phyloP scores from a whole-genome alignment of 73 alveolate genomes.

The Paramecium biaurelia region DNA sequence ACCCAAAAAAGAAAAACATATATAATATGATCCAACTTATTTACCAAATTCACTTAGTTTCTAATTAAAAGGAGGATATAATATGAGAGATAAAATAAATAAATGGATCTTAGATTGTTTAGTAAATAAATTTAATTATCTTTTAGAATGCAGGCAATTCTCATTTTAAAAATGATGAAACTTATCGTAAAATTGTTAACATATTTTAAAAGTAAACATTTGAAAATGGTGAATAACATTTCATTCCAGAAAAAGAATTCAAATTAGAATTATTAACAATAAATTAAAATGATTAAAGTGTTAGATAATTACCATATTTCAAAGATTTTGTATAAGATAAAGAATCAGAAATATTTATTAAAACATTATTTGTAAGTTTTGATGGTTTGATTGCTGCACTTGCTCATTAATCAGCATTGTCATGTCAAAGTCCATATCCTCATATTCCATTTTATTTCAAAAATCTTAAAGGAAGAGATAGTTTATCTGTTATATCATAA shows the following conservation, averaged over 20 bases:
- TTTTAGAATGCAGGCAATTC: background rate
- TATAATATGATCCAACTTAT: slow-evolving; percentile 23
- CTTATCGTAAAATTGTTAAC: background rate
- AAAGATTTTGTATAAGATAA: background rate
- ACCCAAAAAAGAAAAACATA: background rate
- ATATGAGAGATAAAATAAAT: background rate
- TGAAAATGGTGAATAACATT: background rate
- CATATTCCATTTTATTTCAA: background rate
- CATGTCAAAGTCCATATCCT: slow-evolving; percentile 30
- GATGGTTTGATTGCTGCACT: slow-evolving; percentile 33
- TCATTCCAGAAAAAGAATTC: background rate
- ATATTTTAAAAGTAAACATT: background rate
- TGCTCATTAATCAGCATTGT: background rate
- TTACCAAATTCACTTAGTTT: background rate
- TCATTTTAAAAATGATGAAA: background rate
- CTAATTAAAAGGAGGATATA: background rate
- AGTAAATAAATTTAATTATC: background rate
- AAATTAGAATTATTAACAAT: background rate
- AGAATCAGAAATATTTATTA: background rate
- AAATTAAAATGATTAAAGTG: background rate
- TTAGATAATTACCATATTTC: background rate
- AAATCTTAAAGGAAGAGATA: background rate
- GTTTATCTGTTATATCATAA: background rate
- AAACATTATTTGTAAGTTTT: background rate
- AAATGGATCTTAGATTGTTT: slow-evolving; percentile 25